phyloP scores from a whole-genome alignment of 208 protist genomes.

The Paratrypanosoma confusum region DNA sequence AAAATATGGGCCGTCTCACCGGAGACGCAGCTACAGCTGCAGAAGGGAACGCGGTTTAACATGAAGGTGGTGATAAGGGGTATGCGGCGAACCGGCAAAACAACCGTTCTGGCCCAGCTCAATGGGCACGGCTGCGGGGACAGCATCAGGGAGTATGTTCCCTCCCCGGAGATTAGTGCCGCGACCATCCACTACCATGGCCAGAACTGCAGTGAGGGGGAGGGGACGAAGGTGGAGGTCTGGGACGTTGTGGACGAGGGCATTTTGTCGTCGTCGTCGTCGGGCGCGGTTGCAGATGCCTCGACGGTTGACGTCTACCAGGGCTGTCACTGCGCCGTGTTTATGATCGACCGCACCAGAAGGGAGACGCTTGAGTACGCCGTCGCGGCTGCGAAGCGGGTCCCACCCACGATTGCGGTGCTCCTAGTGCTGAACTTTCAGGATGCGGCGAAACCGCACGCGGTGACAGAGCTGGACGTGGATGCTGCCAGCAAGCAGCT shows the following conservation, averaged over 20 bases:
- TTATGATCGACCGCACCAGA: slow-evolving; percentile 52
- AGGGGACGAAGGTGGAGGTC: slow-evolving; percentile 64
- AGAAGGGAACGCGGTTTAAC: slow-evolving; percentile 57
- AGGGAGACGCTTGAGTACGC: slow-evolving; percentile 53
- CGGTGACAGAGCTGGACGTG: slow-evolving; percentile 33
- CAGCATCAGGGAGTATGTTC: slow-evolving; percentile 39
- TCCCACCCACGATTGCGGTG: slow-evolving; percentile 45
- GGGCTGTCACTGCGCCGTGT: slow-evolving; percentile 43
- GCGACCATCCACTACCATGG: slow-evolving; percentile 39
- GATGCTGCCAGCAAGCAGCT: slow-evolving; percentile 19
- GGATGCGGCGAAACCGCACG: slow-evolving; percentile 16
- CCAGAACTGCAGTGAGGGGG: slow-evolving; percentile 17
- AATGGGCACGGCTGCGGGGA: slow-evolving; percentile 23
- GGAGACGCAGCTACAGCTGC: slow-evolving; percentile 45
- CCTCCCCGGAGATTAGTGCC: slow-evolving; percentile 44
- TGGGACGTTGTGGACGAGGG: slow-evolving; percentile 71
- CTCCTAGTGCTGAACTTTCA: slow-evolving; percentile 59
- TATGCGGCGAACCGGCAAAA: slow-evolving; percentile 52
- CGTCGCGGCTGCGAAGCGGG: slow-evolving; percentile 30
- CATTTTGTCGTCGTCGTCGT: too few relatives aligned
- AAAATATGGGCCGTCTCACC: slow-evolving; percentile 48
- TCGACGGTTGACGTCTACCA: slow-evolving; percentile 48
- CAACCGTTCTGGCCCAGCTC: slow-evolving; percentile 49
- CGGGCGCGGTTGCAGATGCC: slow-evolving; percentile 23
- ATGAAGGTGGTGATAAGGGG: slow-evolving; percentile 76